These are phyloP conservation scores for Skeletonema tropicum DNA, from an alignment of 108 stramenopile genomes.

Conservation along the genomic window DNA sequence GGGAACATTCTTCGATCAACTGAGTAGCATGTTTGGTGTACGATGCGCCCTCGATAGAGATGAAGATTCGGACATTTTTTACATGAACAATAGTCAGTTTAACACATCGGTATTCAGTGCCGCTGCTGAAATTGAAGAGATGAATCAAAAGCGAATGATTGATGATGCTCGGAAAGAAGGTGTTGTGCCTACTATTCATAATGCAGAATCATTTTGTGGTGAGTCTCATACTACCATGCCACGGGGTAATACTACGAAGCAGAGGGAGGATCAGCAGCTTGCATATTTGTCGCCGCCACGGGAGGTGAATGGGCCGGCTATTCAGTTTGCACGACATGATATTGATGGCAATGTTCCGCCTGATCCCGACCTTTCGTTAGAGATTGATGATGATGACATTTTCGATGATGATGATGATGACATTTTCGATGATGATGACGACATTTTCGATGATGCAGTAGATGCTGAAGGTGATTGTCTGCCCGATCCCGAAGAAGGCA, in stretches of 20 bases:
- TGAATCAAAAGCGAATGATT: background rate
- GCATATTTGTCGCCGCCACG: background rate
- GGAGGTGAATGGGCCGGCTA: background rate
- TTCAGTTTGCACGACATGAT: background rate
- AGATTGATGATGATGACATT: background rate
- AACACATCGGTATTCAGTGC: background rate
- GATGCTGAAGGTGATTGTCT: background rate
- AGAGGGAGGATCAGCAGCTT: background rate
- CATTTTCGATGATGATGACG: background rate
- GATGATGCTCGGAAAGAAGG: background rate
- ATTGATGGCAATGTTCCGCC: background rate
- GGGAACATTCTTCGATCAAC: conserved; percentile 1
- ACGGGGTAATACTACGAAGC: background rate
- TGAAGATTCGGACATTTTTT: conserved; percentile 3
- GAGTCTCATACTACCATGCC: background rate
- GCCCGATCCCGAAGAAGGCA: background rate
- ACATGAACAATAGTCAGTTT: background rate
- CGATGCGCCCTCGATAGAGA: background rate
- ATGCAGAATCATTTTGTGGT: background rate
- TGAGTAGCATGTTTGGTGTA: background rate
- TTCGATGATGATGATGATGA: background rate
- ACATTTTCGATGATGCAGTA: background rate
- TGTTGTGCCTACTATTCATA: background rate
- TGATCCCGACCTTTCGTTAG: background rate
- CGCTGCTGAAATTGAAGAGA: background rate